A percentile compares a stretch with the other conserved stretches of the same genome.
Evolutionary conservation across 1,139 yeast species (phyloP).

Genomic region (Meyerozyma sp.): DNA sequence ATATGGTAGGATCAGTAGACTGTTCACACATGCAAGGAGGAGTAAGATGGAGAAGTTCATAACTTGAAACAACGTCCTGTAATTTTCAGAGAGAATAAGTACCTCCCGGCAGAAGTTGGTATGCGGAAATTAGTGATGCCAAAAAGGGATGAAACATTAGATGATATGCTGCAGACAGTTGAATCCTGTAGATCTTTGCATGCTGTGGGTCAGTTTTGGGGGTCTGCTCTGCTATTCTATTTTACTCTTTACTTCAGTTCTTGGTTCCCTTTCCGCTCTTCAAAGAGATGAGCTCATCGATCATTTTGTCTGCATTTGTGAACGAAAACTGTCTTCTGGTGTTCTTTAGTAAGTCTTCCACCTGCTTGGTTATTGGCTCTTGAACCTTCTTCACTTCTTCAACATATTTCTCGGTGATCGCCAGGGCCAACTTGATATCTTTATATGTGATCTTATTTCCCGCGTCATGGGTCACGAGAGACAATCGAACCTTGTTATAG

Average conservation of each 20-base stretch:
- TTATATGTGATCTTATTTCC: conserved; percentile 47
- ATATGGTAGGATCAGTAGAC: neutral
- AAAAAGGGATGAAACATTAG: too few species aligned
- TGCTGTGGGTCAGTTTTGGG: neutral
- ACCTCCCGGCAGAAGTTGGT: neutral
- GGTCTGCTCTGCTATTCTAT: conserved; percentile 1
- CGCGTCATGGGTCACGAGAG: conserved; percentile 66
- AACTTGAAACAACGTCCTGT: too few species aligned
- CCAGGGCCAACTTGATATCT: conserved; percentile 58
- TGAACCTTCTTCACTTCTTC: neutral
- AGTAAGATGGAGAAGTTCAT: neutral
- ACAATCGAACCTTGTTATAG: conserved; percentile 55
- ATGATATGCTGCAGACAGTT: too few species aligned
- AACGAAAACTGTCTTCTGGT: conserved; percentile 9
- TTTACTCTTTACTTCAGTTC: conserved; percentile 4
- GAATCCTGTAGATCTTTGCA: too few species aligned
- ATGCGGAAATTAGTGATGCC: neutral
- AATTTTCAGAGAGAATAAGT: too few species aligned
- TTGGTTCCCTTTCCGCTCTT: conserved; percentile 3
- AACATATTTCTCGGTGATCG: conserved; percentile 21
- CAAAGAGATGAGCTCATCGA: conserved; percentile 13
- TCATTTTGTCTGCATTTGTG: conserved; percentile 14
- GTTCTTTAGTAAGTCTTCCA: neutral
- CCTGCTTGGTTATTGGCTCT: neutral
- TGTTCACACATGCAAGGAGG: neutral